Evolutionary conservation across 495 filamentous ascomycete genomes (phyloP), one percentile per base, ranked within the genome.

Genomic region (Penicillium steckii): DNA sequence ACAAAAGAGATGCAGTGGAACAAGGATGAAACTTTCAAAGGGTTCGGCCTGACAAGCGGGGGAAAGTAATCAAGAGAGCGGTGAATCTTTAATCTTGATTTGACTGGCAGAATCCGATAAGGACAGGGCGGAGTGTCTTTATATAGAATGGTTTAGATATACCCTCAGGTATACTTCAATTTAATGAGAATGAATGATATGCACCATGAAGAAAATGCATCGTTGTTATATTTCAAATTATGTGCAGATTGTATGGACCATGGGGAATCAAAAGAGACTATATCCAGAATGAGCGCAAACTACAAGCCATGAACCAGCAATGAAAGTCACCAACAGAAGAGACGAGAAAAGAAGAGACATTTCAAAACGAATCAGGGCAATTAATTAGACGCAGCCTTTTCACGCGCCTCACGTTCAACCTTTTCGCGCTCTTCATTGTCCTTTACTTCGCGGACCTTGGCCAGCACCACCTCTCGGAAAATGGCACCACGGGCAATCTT

Each of bases 401-500:
- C 74, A 21, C 76, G 69, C 12, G 72, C 78, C 43, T 73, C 70
- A 23, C 66, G 82, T 60, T 85, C 84, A 4, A 87, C 70, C 68
- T 84, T 84, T 56, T 85, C 74, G 27, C 83, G 81, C 68, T 91
- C 85, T 63, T 96, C 88, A 50, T 86, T 76, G 56, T 90, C 86
- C 80, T 95, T 97, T 80, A 87, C 87, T 67, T 98, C 93, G 35
- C 87, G 82, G 19, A 97, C 91, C 75, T 97, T 97, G 44, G 94
- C 95, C 15, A 98, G 76, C 1, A 97, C 95, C n/a, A 98, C 90
- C 65, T 97, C 94, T 51, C 90, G 81, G 81, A 98, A 97, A 64
- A 97, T 97, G 23, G 90, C 94, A 24, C 89, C 86, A 63, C 89
- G 89, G 52, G 91, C 90, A 60, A 88, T 73, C 59, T 83, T 87